A percentile compares a stretch with the other conserved stretches of the same genome.
These are phyloP conservation scores for Russula lepida DNA, from an alignment of 768 basidiomycete species.

Conservation along the genomic window DNA sequence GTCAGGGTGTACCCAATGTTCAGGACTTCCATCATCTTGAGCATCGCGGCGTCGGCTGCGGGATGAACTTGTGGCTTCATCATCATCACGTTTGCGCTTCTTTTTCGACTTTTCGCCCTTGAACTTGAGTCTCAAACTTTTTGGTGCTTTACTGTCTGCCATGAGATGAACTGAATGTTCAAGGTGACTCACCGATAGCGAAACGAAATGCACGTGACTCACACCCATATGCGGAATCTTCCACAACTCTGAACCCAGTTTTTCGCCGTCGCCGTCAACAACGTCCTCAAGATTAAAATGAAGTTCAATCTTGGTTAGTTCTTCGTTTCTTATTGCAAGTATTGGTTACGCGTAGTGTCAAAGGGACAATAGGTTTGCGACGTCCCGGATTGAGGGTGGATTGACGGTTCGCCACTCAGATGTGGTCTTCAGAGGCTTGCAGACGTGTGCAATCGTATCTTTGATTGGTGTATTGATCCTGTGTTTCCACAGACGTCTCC, in stretches of 20 bases:
- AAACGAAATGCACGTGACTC: conserved; percentile 10
- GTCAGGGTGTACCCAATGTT: conserved; percentile 75
- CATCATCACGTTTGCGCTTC: conserved; percentile 62
- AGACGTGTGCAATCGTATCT: conserved; percentile 8
- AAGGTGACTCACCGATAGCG: not conserved
- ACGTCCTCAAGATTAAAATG: conserved; percentile 57
- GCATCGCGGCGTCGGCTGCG: conserved; percentile 41
- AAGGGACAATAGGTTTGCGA: conserved; percentile 22
- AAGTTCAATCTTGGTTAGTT: conserved; percentile 76
- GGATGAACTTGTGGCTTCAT: conserved; percentile 35
- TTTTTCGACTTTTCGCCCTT: conserved; percentile 83
- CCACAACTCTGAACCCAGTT: conserved; percentile 17
- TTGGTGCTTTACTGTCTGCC: conserved; percentile 11
- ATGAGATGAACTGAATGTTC: conserved; percentile 29
- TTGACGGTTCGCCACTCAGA: conserved; percentile 41
- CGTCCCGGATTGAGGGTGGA: conserved; percentile 31
- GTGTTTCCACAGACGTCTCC: conserved; percentile 56
- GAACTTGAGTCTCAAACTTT: conserved; percentile 58
- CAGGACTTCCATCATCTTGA: conserved; percentile 57
- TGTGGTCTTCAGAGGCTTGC: not conserved
- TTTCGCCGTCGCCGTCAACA: conserved; percentile 40
- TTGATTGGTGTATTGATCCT: conserved; percentile 28
- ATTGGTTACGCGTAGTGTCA: conserved; percentile 20
- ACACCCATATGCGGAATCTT: conserved; percentile 14
- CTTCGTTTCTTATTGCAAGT: conserved; percentile 27